phyloP scores from a whole-genome alignment of 108 stramenopile species.

The Parmales sp. region DNA sequence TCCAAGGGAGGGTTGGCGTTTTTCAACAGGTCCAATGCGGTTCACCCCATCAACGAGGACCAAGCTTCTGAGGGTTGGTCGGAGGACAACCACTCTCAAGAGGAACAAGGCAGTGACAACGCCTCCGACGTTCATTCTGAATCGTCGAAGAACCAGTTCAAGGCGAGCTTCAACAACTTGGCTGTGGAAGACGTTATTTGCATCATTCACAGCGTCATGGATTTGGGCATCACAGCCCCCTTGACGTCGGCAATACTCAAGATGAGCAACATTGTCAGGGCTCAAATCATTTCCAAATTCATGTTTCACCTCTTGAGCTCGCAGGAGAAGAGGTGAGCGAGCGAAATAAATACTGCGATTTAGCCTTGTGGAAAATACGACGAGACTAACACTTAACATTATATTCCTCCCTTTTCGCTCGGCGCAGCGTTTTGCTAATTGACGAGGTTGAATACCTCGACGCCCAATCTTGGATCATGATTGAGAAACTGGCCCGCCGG shows the following conservation, averaged over 20 bases:
- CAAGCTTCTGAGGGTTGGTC: too few relatives aligned
- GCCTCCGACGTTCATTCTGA: too few relatives aligned
- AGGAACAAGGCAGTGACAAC: too few relatives aligned
- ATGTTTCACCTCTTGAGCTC: background rate
- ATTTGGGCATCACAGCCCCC: background rate
- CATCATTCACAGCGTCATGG: background rate
- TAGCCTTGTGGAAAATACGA: too few relatives aligned
- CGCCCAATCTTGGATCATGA: background rate
- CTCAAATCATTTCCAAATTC: background rate
- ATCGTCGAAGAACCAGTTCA: too few relatives aligned
- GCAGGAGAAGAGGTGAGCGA: background rate
- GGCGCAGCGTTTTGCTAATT: background rate
- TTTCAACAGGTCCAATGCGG: too few relatives aligned
- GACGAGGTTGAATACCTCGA: slow-evolving; percentile 2
- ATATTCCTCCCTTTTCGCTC: too few relatives aligned
- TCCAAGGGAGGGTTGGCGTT: too few relatives aligned
- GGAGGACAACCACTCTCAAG: too few relatives aligned
- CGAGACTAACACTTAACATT: too few relatives aligned
- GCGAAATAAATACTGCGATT: too few relatives aligned
- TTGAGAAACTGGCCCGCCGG: background rate
- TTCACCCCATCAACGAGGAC: too few relatives aligned
- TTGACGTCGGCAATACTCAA: background rate
- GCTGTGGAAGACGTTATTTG: background rate
- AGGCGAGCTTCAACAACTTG: background rate
- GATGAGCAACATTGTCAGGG: slow-evolving; percentile 8